phyloP scores from a whole-genome alignment of 139 green algal genomes.

The Choricystis sp. region DNA sequence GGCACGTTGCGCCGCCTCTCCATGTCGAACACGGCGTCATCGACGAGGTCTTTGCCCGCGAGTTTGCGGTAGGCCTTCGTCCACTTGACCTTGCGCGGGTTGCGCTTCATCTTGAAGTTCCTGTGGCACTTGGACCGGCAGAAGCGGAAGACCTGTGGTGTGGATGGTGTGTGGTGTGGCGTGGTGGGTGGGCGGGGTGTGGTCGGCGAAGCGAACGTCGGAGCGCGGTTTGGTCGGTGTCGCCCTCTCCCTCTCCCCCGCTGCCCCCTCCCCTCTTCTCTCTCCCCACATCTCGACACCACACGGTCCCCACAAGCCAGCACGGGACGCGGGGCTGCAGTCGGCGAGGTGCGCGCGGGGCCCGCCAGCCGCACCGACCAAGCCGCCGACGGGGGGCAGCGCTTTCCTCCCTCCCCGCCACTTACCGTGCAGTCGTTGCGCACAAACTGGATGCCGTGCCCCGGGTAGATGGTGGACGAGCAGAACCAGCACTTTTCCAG shows the following conservation, averaged over 20 bases:
- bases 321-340: too few relatives aligned
- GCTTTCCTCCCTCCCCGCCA: not conserved
- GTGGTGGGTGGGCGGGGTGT: too few relatives aligned
- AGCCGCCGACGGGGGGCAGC: too few relatives aligned
- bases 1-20: constrained; percentile 85
- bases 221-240: too few relatives aligned
- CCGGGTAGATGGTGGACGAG: constrained; percentile 87
- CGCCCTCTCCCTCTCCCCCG: too few relatives aligned
- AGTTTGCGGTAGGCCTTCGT: constrained; percentile 93
- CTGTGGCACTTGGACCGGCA: constrained; percentile 97
- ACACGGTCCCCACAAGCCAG: too few relatives aligned
- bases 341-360: too few relatives aligned
- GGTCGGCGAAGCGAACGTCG: too few relatives aligned
- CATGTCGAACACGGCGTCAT: constrained; percentile 94
- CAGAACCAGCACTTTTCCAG: constrained; percentile 99
- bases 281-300: too few relatives aligned
- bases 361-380: too few relatives aligned
- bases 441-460: constrained; percentile 91
- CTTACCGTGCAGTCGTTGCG: constrained; percentile 76
- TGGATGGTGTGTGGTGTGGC: too few relatives aligned
- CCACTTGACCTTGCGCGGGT: constrained; percentile 93
- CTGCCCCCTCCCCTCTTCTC: too few relatives aligned
- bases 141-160: constrained; percentile 76
- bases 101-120: constrained; percentile 99
- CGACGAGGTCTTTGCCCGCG: constrained; percentile 83